A percentile compares a stretch with the other conserved stretches of the same genome.
These are phyloP conservation scores for Podila clonocystis DNA, from an alignment of 192 early-diverging fungal genomes.

Conservation along the genomic window DNA sequence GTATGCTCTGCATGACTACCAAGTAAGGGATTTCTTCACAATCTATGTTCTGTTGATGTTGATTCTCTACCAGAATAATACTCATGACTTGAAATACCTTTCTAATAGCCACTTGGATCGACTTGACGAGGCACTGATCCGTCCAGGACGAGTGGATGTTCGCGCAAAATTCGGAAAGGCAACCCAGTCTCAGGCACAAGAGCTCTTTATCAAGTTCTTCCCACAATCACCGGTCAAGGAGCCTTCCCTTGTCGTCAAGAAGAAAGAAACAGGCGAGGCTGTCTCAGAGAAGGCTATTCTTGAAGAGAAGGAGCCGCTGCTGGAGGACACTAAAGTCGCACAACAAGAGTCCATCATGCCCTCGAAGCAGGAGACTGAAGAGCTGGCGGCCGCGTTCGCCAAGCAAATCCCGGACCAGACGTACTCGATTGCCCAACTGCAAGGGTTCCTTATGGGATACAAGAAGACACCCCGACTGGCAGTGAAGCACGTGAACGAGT, in stretches of 20 bases:
- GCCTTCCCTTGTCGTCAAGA: not conserved
- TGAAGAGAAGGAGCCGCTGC: not conserved
- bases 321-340: not conserved
- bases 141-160: constrained; percentile 78
- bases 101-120: constrained; percentile 64
- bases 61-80: no score
- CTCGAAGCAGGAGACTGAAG: constrained; percentile 7
- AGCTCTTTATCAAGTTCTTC: constrained; percentile 77
- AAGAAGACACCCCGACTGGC: constrained; percentile 56
- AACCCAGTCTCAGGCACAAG: constrained; percentile 63
- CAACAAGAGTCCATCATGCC: not conserved
- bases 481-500: constrained; percentile 39
- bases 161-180: constrained; percentile 67
- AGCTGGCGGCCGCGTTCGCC: constrained; percentile 50
- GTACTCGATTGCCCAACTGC: constrained; percentile 61
- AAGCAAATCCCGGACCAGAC: constrained; percentile 51
- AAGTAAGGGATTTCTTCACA: constrained; percentile 55
- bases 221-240: constrained; percentile 24
- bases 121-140: constrained; percentile 79
- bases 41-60: not conserved
- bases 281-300: not conserved
- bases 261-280: not conserved
- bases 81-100: not conserved
- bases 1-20: constrained; percentile 82
- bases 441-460: constrained; percentile 63